phyloP scores from a whole-genome alignment of 2,329 filamentous ascomycete species.

The Aureobasidium melanogenum region DNA sequence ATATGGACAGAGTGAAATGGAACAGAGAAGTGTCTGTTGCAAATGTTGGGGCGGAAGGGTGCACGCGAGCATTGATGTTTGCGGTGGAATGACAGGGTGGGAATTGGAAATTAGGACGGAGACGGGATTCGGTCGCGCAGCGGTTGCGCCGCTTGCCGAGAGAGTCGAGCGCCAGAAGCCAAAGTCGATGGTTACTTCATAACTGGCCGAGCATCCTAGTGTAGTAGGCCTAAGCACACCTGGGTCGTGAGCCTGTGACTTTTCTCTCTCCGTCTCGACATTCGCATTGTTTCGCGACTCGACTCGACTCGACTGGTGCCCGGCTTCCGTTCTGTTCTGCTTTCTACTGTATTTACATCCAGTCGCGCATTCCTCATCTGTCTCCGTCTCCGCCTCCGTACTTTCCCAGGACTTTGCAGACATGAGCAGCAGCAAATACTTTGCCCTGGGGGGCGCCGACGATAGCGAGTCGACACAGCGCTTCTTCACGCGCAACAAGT shows the following conservation, averaged over 20 bases:
- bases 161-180: neutral
- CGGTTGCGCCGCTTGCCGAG: neutral
- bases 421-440: slow-evolving; percentile 12
- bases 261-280: neutral
- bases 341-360: too few relatives aligned
- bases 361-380: neutral
- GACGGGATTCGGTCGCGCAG: neutral
- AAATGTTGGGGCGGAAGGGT: too few relatives aligned
- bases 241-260: neutral
- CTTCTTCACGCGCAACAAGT: slow-evolving; percentile 34
- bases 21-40: neutral
- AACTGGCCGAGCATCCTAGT: neutral
- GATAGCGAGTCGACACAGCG: slow-evolving; percentile 22
- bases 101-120: neutral
- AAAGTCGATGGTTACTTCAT: slow-evolving; percentile 8
- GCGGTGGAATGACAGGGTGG: neutral
- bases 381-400: neutral
- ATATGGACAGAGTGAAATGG: neutral
- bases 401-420: neutral
- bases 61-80: neutral
- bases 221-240: neutral
- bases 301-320: neutral
- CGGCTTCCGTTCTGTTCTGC: too few relatives aligned
- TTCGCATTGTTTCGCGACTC: neutral
- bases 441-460: slow-evolving; percentile 15